phyloP scores from a whole-genome alignment of 140 eudicot genomes.

The Eryngium alpinum region DNA sequence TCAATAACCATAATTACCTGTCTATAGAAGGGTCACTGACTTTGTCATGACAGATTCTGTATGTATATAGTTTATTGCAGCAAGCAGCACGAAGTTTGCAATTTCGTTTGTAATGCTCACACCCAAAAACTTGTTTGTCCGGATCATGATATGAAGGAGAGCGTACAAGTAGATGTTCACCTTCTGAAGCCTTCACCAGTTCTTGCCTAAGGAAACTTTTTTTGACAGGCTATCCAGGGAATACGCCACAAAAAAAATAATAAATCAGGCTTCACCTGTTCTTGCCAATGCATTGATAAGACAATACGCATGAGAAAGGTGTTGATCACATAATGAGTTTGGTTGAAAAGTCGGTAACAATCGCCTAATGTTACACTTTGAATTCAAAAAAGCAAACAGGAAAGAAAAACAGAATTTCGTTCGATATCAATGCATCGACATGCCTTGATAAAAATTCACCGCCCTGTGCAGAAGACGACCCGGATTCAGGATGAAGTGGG shows the following conservation, averaged over 20 bases:
- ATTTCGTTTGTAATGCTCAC: constrained; percentile 95
- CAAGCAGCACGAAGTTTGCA: constrained; percentile 99
- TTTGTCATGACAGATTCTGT: constrained; percentile 97
- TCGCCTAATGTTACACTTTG: too few relatives aligned
- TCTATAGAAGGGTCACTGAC: constrained; percentile 99
- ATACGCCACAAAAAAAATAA: constrained; percentile 28
- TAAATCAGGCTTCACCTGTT: constrained; percentile 7
- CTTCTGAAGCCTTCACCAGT: constrained; percentile 53
- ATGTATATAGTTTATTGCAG: constrained; percentile 74
- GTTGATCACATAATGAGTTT: too few relatives aligned
- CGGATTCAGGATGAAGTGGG: too few relatives aligned
- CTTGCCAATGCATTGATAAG: too few relatives aligned
- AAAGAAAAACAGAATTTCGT: too few relatives aligned
- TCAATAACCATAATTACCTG: constrained; percentile 38
- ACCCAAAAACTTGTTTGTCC: constrained; percentile 74
- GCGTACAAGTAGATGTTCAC: constrained; percentile 57
- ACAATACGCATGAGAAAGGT: too few relatives aligned
- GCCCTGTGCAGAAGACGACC: too few relatives aligned
- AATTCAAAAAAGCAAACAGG: too few relatives aligned
- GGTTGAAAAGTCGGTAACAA: too few relatives aligned
- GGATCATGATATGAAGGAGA: constrained; percentile 86
- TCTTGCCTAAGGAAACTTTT: constrained; percentile 61
- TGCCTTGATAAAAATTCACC: too few relatives aligned
- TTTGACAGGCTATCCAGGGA: constrained; percentile 99
- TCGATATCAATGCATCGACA: too few relatives aligned